Percentiles rank a stretch among this genome's conserved stretches.
Evolutionary conservation across 2,329 filamentous ascomycete genomes (phyloP).

Genomic region (Cladosporium sp.): DNA sequence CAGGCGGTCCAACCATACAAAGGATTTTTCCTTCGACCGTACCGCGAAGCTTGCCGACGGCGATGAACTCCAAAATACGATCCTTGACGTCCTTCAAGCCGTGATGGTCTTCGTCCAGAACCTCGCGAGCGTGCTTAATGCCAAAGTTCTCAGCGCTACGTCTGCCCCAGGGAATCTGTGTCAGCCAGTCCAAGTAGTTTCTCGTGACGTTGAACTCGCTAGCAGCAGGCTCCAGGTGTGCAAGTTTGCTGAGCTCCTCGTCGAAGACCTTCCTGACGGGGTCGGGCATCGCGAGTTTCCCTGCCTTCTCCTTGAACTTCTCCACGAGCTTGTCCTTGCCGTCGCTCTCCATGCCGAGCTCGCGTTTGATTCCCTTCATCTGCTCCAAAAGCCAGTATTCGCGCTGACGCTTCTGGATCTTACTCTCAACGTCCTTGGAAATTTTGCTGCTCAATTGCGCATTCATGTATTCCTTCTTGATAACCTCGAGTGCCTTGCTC

Average conservation of each 20-base stretch:
- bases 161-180: constrained; percentile 96
- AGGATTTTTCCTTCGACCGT: constrained; percentile 98
- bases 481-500: constrained; percentile 84
- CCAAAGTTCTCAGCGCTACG: constrained; percentile 95
- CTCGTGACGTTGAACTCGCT: constrained; percentile 98
- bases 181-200: constrained; percentile 98
- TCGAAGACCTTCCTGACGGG: constrained; percentile 97
- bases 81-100: constrained; percentile 98
- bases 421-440: constrained; percentile 93
- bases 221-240: constrained; percentile 89
- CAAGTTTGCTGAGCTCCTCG: constrained; percentile 95
- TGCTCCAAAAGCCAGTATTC: constrained; percentile 99
- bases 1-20: constrained; percentile 94
- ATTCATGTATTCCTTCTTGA: constrained; percentile 99
- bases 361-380: constrained; percentile 96
- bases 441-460: constrained; percentile 97
- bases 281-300: constrained; percentile 94
- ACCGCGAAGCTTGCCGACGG: constrained; percentile 92
- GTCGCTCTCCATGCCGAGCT: constrained; percentile 94
- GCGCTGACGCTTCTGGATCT: constrained; percentile 94
- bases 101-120: constrained; percentile 95
- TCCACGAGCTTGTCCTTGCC: constrained; percentile 98
- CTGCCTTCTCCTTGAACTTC: constrained; percentile 93
- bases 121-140: constrained; percentile 84
- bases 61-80: constrained; percentile 96